phyloP scores from a whole-genome alignment of 2,329 filamentous ascomycete species.

The Fusarium verticillioides region DNA sequence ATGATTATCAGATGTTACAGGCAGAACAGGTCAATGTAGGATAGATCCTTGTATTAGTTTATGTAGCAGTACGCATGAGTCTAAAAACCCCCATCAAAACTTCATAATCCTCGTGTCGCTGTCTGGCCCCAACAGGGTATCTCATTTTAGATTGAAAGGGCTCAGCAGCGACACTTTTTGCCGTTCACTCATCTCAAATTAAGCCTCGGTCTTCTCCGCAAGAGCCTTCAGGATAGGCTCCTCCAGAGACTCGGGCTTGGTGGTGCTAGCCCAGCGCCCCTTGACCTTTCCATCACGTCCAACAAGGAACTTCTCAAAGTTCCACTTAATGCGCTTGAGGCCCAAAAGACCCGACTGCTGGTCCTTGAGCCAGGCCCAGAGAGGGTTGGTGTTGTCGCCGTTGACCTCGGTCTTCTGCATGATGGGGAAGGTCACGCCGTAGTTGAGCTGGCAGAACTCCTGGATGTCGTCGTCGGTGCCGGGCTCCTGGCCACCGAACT shows the following conservation, averaged over 20 bases:
- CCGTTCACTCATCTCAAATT: background rate
- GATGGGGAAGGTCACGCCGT: slow-evolving; percentile 89
- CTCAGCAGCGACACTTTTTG: background rate
- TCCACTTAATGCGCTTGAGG: slow-evolving; percentile 96
- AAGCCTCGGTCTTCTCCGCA: slow-evolving; percentile 30
- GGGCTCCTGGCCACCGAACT: slow-evolving; percentile 92
- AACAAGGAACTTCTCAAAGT: slow-evolving; percentile 98
- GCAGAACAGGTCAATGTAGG: background rate
- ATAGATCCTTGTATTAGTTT: slow-evolving; percentile 15
- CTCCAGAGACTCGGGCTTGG: slow-evolving; percentile 86
- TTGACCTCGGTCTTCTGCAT: slow-evolving; percentile 95
- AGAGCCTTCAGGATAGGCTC: slow-evolving; percentile 79
- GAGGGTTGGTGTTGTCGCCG: slow-evolving; percentile 80
- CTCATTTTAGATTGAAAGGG: slow-evolving; percentile 30
- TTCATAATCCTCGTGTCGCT: background rate
- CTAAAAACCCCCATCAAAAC: slow-evolving; percentile 15
- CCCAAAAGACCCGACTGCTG: slow-evolving; percentile 86
- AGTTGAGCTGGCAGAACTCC: slow-evolving; percentile 90
- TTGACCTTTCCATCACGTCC: slow-evolving; percentile 87
- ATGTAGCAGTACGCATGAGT: slow-evolving; percentile 4
- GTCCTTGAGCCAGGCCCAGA: slow-evolving; percentile 81
- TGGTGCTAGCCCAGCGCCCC: slow-evolving; percentile 86
- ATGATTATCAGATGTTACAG: background rate
- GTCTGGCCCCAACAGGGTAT: slow-evolving; percentile 27
- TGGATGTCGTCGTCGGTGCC: slow-evolving; percentile 84